Percentiles rank a stretch among this genome's conserved stretches.
phyloP scores from a whole-genome alignment of 768 basidiomycete genomes.

The Hebeloma cylindrosporum region DNA sequence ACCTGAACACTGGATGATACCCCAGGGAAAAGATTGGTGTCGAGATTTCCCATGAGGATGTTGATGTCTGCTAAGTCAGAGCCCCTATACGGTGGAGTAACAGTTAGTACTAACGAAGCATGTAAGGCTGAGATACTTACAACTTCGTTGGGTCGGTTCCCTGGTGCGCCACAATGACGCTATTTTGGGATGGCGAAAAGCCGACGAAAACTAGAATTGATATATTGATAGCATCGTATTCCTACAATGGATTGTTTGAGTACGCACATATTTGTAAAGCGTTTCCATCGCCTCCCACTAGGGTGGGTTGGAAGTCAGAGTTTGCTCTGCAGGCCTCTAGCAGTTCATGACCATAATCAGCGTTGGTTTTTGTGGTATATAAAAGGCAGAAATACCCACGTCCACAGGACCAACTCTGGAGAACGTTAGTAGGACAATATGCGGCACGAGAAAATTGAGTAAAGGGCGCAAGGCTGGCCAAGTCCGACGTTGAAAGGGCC shows the following conservation, averaged over 20 bases:
- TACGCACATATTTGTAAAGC: conserved; percentile 32
- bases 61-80: conserved; percentile 49
- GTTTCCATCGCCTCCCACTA: conserved; percentile 33
- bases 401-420: conserved; percentile 32
- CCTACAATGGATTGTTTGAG: not conserved
- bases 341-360: not conserved
- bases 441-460: conserved; percentile 36
- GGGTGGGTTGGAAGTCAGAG: conserved; percentile 29
- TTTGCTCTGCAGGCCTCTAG: conserved; percentile 33
- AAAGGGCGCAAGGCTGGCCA: conserved; percentile 24
- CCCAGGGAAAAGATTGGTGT: conserved; percentile 50
- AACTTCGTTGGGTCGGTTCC: conserved; percentile 57
- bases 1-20: conserved; percentile 39
- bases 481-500: conserved; percentile 15
- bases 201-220: conserved; percentile 50
- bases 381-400: conserved; percentile 17
- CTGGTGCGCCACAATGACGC: conserved; percentile 57
- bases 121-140: conserved; percentile 44
- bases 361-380: not conserved
- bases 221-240: not conserved
- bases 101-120: conserved; percentile 33
- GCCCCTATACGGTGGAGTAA: conserved; percentile 33
- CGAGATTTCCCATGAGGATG: conserved; percentile 36
- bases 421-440: conserved; percentile 28
- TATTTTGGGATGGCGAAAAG: conserved; percentile 46